Evolutionary conservation across 192 early-diverging fungal species (phyloP).

Genomic region (Mortierella claussenii): DNA sequence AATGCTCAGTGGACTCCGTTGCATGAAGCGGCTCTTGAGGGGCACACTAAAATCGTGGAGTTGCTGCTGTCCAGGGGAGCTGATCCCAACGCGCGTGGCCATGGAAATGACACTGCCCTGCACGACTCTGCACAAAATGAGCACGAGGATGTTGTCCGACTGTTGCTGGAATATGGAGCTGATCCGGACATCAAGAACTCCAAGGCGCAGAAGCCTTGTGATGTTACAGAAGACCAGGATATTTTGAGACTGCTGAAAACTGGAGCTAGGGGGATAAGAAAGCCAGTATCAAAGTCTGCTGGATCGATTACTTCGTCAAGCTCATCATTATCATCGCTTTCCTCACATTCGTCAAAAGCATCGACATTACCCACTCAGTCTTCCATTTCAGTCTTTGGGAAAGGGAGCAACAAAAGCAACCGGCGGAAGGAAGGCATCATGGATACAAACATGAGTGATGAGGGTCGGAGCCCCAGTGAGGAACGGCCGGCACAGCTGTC

Average conservation of each 20-base stretch:
- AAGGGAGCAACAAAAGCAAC: not conserved
- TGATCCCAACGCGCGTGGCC: constrained; percentile 65
- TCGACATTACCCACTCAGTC: not conserved
- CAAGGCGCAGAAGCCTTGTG: constrained; percentile 67
- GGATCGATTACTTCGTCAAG: constrained; percentile 3
- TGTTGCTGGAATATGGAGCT: constrained; percentile 60
- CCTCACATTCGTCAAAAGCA: constrained; percentile 13
- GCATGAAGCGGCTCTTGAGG: constrained; percentile 64
- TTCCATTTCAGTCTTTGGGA: not conserved
- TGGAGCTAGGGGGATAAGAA: constrained; percentile 35
- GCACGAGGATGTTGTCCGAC: constrained; percentile 55
- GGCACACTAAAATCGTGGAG: constrained; percentile 57
- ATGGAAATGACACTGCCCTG: constrained; percentile 69
- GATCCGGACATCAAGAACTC: constrained; percentile 57
- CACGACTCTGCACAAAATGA: constrained; percentile 74
- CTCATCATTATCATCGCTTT: constrained; percentile 17
- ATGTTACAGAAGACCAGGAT: constrained; percentile 53
- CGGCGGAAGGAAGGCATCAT: constrained; percentile 28
- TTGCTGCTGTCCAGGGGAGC: constrained; percentile 66
- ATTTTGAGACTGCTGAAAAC: constrained; percentile 45
- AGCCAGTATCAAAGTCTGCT: constrained; percentile 1
- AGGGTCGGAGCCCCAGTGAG: constrained; percentile 40
- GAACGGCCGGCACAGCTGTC: constrained; percentile 55
- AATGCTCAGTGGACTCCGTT: constrained; percentile 72
- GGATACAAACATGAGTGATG: constrained; percentile 44